Conservation (phyloP, 257 asterid genomes). For the Solanum virginianum region DNA sequence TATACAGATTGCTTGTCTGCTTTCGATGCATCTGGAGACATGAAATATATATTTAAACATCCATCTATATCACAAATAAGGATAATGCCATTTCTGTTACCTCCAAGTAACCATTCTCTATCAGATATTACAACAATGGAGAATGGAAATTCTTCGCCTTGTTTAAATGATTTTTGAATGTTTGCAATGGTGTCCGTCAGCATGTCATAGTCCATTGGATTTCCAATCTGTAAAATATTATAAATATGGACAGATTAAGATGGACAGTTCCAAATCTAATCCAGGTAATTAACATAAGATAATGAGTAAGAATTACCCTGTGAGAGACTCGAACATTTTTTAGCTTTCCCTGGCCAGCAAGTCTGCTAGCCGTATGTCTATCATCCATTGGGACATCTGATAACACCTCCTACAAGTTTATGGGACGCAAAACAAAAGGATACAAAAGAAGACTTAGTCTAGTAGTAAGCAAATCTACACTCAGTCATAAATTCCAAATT, state of each 20-base stretch:
- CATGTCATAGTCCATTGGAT: constrained; percentile 77
- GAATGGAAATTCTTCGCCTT: constrained; percentile 52
- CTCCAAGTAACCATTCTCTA: constrained; percentile 89
- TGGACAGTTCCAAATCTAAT: not conserved
- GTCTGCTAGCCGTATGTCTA: constrained; percentile 49
- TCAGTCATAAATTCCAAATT: not conserved
- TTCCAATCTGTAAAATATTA: constrained; percentile 56
- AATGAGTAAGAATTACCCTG: constrained; percentile 34
- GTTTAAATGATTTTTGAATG: constrained; percentile 38
- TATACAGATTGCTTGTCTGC: constrained; percentile 89
- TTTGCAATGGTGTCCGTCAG: constrained; percentile 56
- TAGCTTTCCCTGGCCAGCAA: constrained; percentile 55
- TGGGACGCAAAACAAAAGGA: constrained; percentile 2
- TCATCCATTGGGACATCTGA: constrained; percentile 88
- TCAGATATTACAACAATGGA: constrained; percentile 83
- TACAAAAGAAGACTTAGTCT: not conserved
- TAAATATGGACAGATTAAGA: constrained; percentile 1
- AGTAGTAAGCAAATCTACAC: not conserved
- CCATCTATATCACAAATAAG: not conserved
- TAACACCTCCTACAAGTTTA: constrained; percentile 58
- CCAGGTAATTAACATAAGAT: not conserved
- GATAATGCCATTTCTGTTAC: constrained; percentile 23
- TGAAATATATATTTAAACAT: not conserved
- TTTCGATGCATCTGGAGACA: constrained; percentile 59
- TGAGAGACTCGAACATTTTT: constrained; percentile 72